Evolutionary conservation across 805 yeast genomes (phyloP).

Genomic region (Candida oleophila): DNA sequence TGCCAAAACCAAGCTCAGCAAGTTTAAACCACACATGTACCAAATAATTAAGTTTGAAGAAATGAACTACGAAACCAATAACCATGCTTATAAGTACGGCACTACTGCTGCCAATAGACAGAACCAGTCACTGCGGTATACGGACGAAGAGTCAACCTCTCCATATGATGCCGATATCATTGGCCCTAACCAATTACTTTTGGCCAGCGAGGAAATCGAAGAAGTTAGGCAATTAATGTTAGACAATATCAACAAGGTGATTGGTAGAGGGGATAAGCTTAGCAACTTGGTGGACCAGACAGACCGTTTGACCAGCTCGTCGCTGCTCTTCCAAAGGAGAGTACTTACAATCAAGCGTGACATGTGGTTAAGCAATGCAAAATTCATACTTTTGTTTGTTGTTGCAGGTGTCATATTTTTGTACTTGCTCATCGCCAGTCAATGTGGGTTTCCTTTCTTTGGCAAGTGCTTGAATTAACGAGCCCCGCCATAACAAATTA

Average conservation of each 20-base stretch:
- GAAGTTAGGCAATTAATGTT: constrained; percentile 69
- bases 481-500: too few relatives aligned
- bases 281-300: constrained; percentile 76
- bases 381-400: constrained; percentile 32
- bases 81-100: constrained; percentile 33
- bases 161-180: constrained; percentile 20
- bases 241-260: constrained; percentile 67
- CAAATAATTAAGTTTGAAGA: constrained; percentile 58
- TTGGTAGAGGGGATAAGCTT: constrained; percentile 78
- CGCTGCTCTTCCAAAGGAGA: constrained; percentile 67
- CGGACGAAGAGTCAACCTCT: constrained; percentile 9
- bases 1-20: constrained; percentile 35
- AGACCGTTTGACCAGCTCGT: constrained; percentile 62
- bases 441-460: constrained; percentile 56
- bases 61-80: constrained; percentile 38
- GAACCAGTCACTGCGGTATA: background rate
- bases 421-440: constrained; percentile 49
- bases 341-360: constrained; percentile 61
- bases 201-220: constrained; percentile 55
- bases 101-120: constrained; percentile 11
- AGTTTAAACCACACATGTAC: constrained; percentile 55
- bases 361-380: constrained; percentile 68
- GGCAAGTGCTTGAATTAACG: constrained; percentile 40
- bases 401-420: constrained; percentile 20
- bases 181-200: constrained; percentile 34